These are phyloP conservation scores for Salvia splendens DNA, from an alignment of 257 asterid genomes.

Conservation along the genomic window DNA sequence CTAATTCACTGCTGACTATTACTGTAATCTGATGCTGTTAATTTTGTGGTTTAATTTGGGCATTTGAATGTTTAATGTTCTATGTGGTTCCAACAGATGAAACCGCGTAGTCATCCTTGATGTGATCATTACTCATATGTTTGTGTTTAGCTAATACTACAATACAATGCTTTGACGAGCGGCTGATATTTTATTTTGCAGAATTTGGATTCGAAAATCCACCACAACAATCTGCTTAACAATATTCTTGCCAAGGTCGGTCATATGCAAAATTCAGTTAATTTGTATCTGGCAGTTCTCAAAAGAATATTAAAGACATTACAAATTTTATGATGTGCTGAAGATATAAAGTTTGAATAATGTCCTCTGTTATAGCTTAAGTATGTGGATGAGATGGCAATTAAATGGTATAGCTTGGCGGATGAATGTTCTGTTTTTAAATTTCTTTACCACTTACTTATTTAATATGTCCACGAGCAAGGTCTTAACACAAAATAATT, in stretches of 20 bases:
- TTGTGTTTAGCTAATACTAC: background rate
- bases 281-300: background rate
- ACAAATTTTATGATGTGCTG: background rate
- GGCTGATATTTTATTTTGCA: constrained; percentile 38
- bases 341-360: background rate
- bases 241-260: constrained; percentile 90
- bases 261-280: constrained; percentile 16
- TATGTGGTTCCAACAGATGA: background rate
- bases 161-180: constrained; percentile 9
- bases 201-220: constrained; percentile 96
- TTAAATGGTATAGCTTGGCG: background rate
- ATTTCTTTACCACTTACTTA: background rate
- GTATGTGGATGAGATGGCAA: background rate
- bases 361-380: constrained; percentile 1
- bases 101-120: background rate
- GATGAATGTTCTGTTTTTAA: background rate
- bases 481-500: background rate
- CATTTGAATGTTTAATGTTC: constrained; percentile 12
- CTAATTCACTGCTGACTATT: background rate
- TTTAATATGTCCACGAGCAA: background rate
- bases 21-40: background rate
- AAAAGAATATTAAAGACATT: background rate
- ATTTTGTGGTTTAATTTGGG: constrained; percentile 13
- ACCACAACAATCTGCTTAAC: constrained; percentile 91
- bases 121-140: background rate